Percentiles rank a stretch among this genome's conserved stretches.
Conservation (phyloP, 495 filamentous ascomycete genomes). For the Talaromyces adpressus region DNA sequence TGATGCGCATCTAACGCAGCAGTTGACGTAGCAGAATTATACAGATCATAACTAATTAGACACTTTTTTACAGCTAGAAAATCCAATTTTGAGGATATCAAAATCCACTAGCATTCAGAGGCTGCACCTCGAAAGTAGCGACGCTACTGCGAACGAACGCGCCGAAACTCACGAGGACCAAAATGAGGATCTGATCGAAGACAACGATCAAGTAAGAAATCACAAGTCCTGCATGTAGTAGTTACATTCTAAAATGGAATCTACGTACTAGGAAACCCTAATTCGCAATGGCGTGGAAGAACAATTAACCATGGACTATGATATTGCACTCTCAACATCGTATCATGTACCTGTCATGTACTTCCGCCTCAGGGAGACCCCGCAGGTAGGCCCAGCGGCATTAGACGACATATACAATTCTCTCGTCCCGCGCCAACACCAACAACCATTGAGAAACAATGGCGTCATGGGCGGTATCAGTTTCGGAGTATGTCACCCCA, state of each 20-base stretch:
- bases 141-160: conserved; percentile 7
- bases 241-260: not conserved
- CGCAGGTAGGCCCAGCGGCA: conserved; percentile 51
- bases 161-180: not conserved
- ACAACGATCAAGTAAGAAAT: conserved; percentile 8
- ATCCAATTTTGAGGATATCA: conserved; percentile 29
- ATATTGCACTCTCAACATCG: conserved; percentile 42
- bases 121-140: not conserved
- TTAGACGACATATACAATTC: conserved; percentile 62
- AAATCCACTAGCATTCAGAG: conserved; percentile 12
- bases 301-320: conserved; percentile 43
- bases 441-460: conserved; percentile 44
- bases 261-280: conserved; percentile 33
- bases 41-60: not conserved
- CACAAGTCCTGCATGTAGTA: not conserved
- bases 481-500: conserved; percentile 54
- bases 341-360: conserved; percentile 49
- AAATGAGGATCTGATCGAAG: conserved; percentile 6
- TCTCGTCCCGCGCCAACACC: conserved; percentile 60
- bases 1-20: not conserved
- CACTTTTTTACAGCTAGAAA: conserved; percentile 16
- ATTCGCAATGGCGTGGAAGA: conserved; percentile 17
- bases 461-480: conserved; percentile 72
- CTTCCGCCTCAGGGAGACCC: conserved; percentile 50
- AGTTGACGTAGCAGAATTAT: not conserved